Conservation (phyloP, 164 flowering plant genomes). For the Echeveria elegans region DNA sequence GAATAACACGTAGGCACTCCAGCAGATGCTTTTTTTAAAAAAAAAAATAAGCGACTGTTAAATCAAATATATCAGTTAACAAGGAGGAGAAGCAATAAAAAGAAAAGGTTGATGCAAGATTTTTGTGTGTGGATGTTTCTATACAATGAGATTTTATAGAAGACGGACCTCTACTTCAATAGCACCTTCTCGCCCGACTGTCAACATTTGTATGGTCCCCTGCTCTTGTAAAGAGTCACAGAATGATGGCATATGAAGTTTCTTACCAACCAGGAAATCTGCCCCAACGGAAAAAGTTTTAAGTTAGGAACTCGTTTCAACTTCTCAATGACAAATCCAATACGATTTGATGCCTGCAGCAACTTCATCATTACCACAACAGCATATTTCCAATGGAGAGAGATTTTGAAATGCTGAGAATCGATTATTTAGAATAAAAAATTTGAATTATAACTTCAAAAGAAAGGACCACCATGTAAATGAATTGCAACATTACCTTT, state of each 20-base stretch:
- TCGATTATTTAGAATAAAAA: constrained; percentile 46
- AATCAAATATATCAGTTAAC: constrained; percentile 11
- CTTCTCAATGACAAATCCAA: constrained; percentile 32
- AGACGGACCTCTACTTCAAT: constrained; percentile 83
- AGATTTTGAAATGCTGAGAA: constrained; percentile 58
- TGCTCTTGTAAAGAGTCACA: constrained; percentile 79
- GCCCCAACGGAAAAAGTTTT: constrained; percentile 44
- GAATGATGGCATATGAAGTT: constrained; percentile 81
- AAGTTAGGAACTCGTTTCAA: constrained; percentile 25
- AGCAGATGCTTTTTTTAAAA: constrained; percentile 58
- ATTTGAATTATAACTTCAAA: constrained; percentile 15
- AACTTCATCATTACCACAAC: constrained; percentile 74
- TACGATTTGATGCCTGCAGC: constrained; percentile 32
- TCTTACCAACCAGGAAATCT: constrained; percentile 84
- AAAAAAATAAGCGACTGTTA: constrained; percentile 87
- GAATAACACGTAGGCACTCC: constrained; percentile 66
- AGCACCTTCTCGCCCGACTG: constrained; percentile 89
- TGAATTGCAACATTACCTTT: constrained; percentile 40
- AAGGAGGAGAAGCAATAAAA: not conserved
- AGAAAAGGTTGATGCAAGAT: too few species aligned
- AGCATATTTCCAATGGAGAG: constrained; percentile 55
- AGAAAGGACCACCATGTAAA: constrained; percentile 2
- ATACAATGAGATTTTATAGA: not conserved
- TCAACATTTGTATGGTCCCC: constrained; percentile 89
- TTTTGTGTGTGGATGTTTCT: not conserved